These are phyloP conservation scores for Ascochyta rabiei DNA, from an alignment of 2,329 filamentous ascomycete species.

Conservation along the genomic window DNA sequence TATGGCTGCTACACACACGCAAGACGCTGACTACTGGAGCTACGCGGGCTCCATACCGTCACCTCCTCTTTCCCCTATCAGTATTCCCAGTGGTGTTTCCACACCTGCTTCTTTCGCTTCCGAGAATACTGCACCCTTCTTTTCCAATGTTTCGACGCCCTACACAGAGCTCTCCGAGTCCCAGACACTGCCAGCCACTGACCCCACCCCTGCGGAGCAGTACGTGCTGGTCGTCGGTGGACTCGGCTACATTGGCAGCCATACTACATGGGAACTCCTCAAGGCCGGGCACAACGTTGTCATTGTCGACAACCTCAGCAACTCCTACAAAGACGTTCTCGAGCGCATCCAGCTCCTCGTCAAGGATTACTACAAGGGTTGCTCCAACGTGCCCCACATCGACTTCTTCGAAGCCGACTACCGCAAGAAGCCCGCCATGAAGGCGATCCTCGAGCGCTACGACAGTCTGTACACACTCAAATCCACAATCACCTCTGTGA, in stretches of 20 bases:
- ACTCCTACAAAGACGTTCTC: conserved; percentile 43
- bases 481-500: conserved; percentile 61
- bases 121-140: neutral
- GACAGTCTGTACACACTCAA: conserved; percentile 25
- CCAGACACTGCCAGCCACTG: neutral
- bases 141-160: neutral
- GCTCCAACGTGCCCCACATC: conserved; percentile 41
- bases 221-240: conserved; percentile 46
- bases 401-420: conserved; percentile 54
- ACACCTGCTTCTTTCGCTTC: neutral
- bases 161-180: neutral
- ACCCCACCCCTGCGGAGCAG: neutral
- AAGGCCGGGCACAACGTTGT: conserved; percentile 58
- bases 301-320: conserved; percentile 49
- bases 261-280: conserved; percentile 58
- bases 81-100: neutral
- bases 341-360: conserved; percentile 25
- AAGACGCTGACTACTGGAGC: neutral
- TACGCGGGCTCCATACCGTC: neutral
- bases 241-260: conserved; percentile 60
- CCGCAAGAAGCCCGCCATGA: conserved; percentile 27
- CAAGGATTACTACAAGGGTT: neutral
- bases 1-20: neutral
- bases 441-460: conserved; percentile 10
- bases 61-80: neutral